These are phyloP conservation scores for Claviceps sp. DNA, from an alignment of 2,329 filamentous ascomycete genomes.

Conservation along the genomic window DNA sequence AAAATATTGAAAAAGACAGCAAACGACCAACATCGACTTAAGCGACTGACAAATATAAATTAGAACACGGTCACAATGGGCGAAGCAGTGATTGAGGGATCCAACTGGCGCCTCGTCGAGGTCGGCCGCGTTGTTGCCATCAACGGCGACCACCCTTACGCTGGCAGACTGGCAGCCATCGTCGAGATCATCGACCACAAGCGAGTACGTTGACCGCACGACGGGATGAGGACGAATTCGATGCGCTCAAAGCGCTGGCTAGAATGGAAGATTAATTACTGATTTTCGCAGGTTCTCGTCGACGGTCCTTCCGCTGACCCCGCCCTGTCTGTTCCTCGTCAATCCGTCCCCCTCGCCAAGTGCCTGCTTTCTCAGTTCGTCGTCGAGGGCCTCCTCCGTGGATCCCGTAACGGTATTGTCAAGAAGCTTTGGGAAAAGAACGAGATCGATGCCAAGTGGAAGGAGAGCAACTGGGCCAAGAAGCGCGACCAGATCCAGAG, in stretches of 20 bases:
- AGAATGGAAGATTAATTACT: conserved; percentile 5
- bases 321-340: conserved; percentile 71
- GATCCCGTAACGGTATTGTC: conserved; percentile 67
- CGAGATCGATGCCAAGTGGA: conserved; percentile 88
- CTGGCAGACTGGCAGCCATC: conserved; percentile 80
- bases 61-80: conserved; percentile 61
- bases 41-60: conserved; percentile 19
- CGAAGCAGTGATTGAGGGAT: conserved; percentile 69
- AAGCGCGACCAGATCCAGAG: conserved; percentile 74
- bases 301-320: conserved; percentile 82
- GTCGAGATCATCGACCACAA: conserved; percentile 99
- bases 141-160: conserved; percentile 62
- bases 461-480: conserved; percentile 86
- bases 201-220: conserved; percentile 69
- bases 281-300: conserved; percentile 62
- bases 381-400: conserved; percentile 75
- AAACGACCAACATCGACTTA: conserved; percentile 2
- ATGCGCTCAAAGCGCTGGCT: neutral
- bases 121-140: conserved; percentile 94
- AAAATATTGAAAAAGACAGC: neutral
- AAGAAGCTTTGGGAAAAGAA: conserved; percentile 84
- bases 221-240: neutral
- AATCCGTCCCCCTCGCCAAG: conserved; percentile 69
- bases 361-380: conserved; percentile 82
- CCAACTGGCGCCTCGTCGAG: conserved; percentile 92